phyloP scores from a whole-genome alignment of 805 yeast genomes.

The Ogataea ganodermae region DNA sequence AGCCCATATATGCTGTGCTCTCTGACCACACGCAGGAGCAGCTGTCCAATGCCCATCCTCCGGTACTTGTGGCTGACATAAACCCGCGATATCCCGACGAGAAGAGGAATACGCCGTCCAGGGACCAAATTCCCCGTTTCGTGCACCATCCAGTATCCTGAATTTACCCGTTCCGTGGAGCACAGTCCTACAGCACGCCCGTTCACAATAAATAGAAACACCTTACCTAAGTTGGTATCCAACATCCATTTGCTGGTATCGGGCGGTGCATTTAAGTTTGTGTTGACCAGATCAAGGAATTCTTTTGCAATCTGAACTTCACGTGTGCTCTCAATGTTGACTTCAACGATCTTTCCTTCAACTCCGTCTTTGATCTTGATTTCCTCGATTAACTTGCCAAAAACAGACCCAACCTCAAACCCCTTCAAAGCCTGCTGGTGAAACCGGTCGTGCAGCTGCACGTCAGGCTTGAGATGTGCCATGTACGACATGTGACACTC shows the following conservation, averaged over 20 bases:
- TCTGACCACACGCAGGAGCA: constrained; percentile 46
- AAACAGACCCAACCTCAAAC: constrained; percentile 11
- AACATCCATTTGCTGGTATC: constrained; percentile 26
- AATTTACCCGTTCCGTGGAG: constrained; percentile 48
- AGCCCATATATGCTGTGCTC: constrained; percentile 52
- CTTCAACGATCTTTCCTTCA: constrained; percentile 34
- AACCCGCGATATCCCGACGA: constrained; percentile 51
- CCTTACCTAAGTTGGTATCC: constrained; percentile 39
- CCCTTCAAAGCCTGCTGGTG: constrained; percentile 47
- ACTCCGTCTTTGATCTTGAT: constrained; percentile 7
- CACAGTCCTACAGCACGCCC: constrained; percentile 54
- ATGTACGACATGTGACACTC: constrained; percentile 58
- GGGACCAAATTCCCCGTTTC: constrained; percentile 54
- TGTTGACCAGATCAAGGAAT: constrained; percentile 55
- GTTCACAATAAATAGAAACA: constrained; percentile 50
- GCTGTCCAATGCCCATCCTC: constrained; percentile 50
- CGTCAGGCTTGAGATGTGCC: constrained; percentile 43
- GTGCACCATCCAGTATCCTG: constrained; percentile 62
- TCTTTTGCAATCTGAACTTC: constrained; percentile 41
- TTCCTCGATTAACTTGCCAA: constrained; percentile 14
- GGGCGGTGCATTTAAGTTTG: constrained; percentile 58
- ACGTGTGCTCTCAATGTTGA: constrained; percentile 33
- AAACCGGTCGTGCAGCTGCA: constrained; percentile 49
- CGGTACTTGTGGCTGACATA: constrained; percentile 49
- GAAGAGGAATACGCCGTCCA: constrained; percentile 39